A percentile compares a stretch with the other conserved stretches of the same genome.
phyloP scores from a whole-genome alignment of 2,329 filamentous ascomycete species.

The Penicillium sp. region DNA sequence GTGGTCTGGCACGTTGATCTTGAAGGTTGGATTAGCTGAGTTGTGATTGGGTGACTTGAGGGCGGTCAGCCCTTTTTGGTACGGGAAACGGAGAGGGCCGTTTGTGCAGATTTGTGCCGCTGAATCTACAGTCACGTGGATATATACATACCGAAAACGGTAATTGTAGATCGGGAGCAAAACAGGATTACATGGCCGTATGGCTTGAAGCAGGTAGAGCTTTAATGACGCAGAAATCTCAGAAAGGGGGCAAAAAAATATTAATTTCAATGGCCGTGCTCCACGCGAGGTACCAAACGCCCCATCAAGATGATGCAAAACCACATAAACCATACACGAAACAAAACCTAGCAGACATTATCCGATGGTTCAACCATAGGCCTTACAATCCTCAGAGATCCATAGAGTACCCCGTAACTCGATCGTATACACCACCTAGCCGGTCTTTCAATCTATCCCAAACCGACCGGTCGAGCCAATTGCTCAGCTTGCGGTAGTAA shows the following conservation, averaged over 20 bases:
- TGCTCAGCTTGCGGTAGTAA: constrained; percentile 86
- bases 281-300: background rate
- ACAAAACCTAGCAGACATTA: background rate
- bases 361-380: too few relatives aligned
- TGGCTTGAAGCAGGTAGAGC: too few relatives aligned
- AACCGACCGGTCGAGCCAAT: constrained; percentile 76
- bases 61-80: constrained; percentile 22
- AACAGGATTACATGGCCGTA: background rate
- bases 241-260: background rate
- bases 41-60: constrained; percentile 28
- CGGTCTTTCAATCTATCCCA: constrained; percentile 65
- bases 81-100: background rate
- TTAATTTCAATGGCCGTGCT: background rate
- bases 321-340: background rate
- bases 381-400: background rate
- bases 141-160: background rate
- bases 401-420: constrained; percentile 20
- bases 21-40: constrained; percentile 26
- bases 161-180: background rate
- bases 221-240: too few relatives aligned
- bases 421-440: constrained; percentile 22
- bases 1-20: constrained; percentile 20
- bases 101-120: background rate
- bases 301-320: background rate
- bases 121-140: constrained; percentile 6